These are phyloP conservation scores for Saccharum hybrid DNA, from an alignment of 202 grass and related monocot species.

Conservation along the genomic window DNA sequence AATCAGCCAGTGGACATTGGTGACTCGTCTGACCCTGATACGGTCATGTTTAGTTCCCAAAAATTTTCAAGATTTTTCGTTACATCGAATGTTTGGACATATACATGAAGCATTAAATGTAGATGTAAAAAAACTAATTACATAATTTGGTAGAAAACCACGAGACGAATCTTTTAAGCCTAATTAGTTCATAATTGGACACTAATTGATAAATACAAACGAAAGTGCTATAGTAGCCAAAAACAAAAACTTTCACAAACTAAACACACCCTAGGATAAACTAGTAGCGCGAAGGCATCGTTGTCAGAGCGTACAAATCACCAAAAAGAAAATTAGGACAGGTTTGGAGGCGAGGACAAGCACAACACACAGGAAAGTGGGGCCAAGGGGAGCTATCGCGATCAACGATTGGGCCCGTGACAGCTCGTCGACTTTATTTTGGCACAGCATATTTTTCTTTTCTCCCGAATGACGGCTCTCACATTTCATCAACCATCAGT, in stretches of 20 bases:
- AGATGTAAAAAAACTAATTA: too few relatives aligned
- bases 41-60: too few relatives aligned
- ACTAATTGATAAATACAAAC: too few relatives aligned
- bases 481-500: neutral
- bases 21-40: neutral
- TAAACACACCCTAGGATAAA: too few relatives aligned
- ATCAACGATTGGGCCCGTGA: slow-evolving; percentile 30
- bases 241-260: too few relatives aligned
- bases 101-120: too few relatives aligned
- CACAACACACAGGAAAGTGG: neutral
- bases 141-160: too few relatives aligned
- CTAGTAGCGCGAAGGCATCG: neutral
- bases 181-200: too few relatives aligned
- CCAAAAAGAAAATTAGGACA: slow-evolving; percentile 3
- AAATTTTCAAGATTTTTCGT: too few relatives aligned
- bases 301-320: slow-evolving; percentile 30
- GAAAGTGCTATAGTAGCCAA: too few relatives aligned
- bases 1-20: neutral
- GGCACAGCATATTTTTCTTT: neutral
- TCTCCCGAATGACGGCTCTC: neutral
- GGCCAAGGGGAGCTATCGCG: neutral
- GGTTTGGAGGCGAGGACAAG: neutral
- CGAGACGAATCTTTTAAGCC: too few relatives aligned
- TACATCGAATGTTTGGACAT: too few relatives aligned
- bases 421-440: slow-evolving; percentile 35